Conservation (phyloP, 2,329 filamentous ascomycete genomes). For the Botrytis tulipae region DNA sequence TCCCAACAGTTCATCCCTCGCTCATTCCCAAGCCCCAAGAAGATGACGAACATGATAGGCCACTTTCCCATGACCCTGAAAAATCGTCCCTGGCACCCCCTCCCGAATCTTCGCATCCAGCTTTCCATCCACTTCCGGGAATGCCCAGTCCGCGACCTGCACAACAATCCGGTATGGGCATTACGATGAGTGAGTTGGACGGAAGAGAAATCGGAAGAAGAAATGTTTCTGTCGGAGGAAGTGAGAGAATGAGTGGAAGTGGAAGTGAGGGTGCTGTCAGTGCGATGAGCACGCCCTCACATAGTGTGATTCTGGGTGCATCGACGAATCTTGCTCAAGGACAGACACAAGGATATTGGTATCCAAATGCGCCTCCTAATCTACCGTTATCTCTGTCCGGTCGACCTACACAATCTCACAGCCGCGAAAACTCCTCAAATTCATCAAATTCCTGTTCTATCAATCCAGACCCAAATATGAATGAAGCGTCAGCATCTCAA, state of each 20-base stretch:
- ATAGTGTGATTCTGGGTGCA: not conserved
- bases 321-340: not conserved
- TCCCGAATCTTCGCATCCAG: constrained; percentile 14
- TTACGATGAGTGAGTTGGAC: constrained; percentile 17
- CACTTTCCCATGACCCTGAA: constrained; percentile 3
- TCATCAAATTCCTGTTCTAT: not conserved
- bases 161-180: not conserved
- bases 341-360: not conserved
- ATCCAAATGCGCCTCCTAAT: not conserved
- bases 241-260: not conserved
- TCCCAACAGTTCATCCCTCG: not conserved
- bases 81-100: constrained; percentile 10
- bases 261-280: constrained; percentile 1
- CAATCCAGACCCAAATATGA: not conserved
- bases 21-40: not conserved
- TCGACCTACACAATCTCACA: not conserved
- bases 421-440: not conserved
- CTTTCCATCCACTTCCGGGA: constrained; percentile 1
- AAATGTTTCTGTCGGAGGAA: not conserved
- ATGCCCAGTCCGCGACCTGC: not conserved
- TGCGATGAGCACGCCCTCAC: not conserved
- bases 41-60: not conserved
- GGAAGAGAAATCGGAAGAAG: not conserved
- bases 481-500: not conserved
- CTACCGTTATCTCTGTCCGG: not conserved